These are phyloP conservation scores for Pleurotus sapidus DNA, from an alignment of 768 basidiomycete species.

Conservation along the genomic window DNA sequence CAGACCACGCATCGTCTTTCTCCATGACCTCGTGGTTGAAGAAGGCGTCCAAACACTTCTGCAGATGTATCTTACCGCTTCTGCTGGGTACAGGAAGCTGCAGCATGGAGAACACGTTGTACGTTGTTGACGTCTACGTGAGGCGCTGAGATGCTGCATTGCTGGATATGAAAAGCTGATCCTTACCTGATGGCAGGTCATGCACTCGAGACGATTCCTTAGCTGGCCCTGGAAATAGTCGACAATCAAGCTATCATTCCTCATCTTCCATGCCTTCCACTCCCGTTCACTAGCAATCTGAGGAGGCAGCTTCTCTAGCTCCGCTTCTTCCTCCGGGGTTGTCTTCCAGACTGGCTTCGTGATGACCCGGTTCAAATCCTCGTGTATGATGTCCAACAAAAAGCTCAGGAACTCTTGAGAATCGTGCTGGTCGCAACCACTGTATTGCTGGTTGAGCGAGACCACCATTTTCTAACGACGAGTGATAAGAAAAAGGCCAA, in stretches of 20 bases:
- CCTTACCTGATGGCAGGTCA: constrained; percentile 83
- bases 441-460: constrained; percentile 69
- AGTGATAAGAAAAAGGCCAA: neutral
- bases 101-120: constrained; percentile 94
- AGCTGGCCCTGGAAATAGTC: constrained; percentile 99
- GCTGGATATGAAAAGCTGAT: neutral
- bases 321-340: constrained; percentile 81
- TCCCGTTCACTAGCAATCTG: constrained; percentile 91
- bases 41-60: constrained; percentile 85
- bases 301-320: constrained; percentile 81
- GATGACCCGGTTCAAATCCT: constrained; percentile 82
- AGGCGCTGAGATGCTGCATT: neutral
- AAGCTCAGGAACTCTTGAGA: constrained; percentile 97
- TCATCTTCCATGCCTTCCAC: constrained; percentile 86
- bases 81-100: constrained; percentile 82
- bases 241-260: constrained; percentile 92
- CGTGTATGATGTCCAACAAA: constrained; percentile 89
- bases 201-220: constrained; percentile 81
- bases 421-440: constrained; percentile 90
- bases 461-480: constrained; percentile 33
- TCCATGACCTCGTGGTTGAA: constrained; percentile 90
- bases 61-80: constrained; percentile 59
- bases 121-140: constrained; percentile 92
- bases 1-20: constrained; percentile 89
- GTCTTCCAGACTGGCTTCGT: constrained; percentile 61